Percentiles rank a stretch among this genome's conserved stretches.
These are phyloP conservation scores for Macrolepiota dolichaula DNA, from an alignment of 768 basidiomycete species.

Conservation along the genomic window DNA sequence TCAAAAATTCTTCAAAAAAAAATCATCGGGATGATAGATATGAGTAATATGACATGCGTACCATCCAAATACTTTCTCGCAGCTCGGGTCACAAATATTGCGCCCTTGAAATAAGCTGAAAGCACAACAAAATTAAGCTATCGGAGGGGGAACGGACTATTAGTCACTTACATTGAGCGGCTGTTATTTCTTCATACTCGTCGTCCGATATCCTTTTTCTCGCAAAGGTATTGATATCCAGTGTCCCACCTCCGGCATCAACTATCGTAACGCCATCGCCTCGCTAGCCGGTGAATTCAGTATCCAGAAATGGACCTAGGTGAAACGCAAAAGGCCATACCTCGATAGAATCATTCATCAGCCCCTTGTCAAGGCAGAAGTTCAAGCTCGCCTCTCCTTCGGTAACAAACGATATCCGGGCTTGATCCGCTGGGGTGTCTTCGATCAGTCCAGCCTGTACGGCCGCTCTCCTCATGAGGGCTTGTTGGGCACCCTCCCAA, in stretches of 20 bases:
- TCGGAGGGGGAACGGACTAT: neutral
- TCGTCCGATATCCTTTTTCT: constrained; percentile 19
- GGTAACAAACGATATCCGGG: constrained; percentile 46
- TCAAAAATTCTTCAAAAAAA: constrained; percentile 8
- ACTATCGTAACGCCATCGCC: constrained; percentile 48
- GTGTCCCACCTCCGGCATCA: constrained; percentile 60
- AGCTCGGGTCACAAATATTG: constrained; percentile 39
- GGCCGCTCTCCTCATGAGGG: constrained; percentile 44
- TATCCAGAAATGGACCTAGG: neutral
- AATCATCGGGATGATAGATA: neutral
- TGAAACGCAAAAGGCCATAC: neutral
- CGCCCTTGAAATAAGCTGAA: constrained; percentile 41
- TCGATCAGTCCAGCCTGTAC: constrained; percentile 41
- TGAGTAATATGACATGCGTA: constrained; percentile 14
- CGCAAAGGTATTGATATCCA: constrained; percentile 55
- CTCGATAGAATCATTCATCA: constrained; percentile 10
- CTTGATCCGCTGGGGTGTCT: constrained; percentile 24
- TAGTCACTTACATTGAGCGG: constrained; percentile 28
- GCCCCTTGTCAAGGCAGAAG: constrained; percentile 30
- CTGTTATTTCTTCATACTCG: constrained; percentile 39
- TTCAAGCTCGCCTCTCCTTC: constrained; percentile 56
- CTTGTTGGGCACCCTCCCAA: constrained; percentile 53
- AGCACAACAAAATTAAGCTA: neutral
- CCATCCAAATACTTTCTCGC: constrained; percentile 34
- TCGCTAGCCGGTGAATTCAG: constrained; percentile 21